Base-by-base conservation (phyloP, 805 yeast genomes). In the Cyberlindnera japonica region DNA sequence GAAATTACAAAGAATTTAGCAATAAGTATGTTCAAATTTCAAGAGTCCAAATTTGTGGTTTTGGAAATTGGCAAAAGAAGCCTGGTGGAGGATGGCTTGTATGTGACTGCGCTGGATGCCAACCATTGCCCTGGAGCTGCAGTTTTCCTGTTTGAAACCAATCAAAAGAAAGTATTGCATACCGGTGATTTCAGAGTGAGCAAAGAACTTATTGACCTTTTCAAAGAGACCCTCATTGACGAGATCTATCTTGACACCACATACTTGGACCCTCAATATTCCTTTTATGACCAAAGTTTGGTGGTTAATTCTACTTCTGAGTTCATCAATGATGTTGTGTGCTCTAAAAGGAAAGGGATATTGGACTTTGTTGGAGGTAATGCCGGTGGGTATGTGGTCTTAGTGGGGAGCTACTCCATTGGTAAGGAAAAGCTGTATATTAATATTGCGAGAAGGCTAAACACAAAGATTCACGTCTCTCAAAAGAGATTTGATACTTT, bases 51-150 rank as follows among this genome's bases (percentile, higher is more conserved):
- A 22, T 57, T 80, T 9, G 49, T 66, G 2, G 54, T 56, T 3
- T 47, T 78, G 3, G 72, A 74, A 1, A 62, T 77, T 49, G 6
- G 64, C 63, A 26, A 33, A 21, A 30, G 29, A 21, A 39, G 15
- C 3, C 37, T 36, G 19, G 36, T 50, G n/a, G 25, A 18, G 0
- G 71, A 76, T 13, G 63, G 62, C 15, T 65, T 74, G 0, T 68
- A 68, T 25, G 89, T 88, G 0, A 74, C 79, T 0, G 67, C 81
- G 11, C 62, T 83, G 6, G 89, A 86, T 50, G 99, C 98, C 0
- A 91, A 93, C 52, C 99, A 93, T 62, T 93, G 99, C 61, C 99
- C 99, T 1, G 99, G 99, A 2, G 87, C 97, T 3, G 87, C 78
- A 0, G 74, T 93, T 0, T 84, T 90, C 44, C 61, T 89, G 11